Evolutionary conservation across 257 asterid genomes (phyloP).

Genomic region (Capsicum rhomboideum): DNA sequence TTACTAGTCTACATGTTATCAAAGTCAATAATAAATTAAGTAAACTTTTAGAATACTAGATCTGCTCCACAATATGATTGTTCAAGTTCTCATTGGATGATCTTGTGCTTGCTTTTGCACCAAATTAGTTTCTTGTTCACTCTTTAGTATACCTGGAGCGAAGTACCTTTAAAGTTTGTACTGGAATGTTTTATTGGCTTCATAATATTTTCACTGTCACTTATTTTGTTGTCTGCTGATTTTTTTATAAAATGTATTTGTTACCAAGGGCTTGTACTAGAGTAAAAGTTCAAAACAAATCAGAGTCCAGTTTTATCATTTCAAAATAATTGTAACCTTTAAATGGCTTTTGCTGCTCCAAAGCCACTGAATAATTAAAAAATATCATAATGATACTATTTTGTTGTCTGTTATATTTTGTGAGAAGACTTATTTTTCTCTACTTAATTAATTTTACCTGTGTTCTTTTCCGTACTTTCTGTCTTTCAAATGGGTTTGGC

Average conservation of each 20-base stretch:
- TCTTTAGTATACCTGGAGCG: neutral
- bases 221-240: no score
- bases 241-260: no score
- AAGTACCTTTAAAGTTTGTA: neutral
- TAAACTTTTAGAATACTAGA: neutral
- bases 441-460: no score
- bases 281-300: no score
- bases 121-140: neutral
- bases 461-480: no score
- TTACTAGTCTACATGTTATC: neutral
- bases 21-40: neutral
- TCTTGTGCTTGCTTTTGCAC: neutral
- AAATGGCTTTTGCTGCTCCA: constrained; percentile 6
- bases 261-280: no score
- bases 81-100: neutral
- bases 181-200: neutral
- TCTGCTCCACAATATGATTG: neutral
- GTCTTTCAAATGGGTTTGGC: no score
- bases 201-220: neutral
- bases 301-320: neutral
- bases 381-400: no score
- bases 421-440: no score
- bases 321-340: no score
- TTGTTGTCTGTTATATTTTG: no score
- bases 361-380: neutral